phyloP scores from a whole-genome alignment of 495 filamentous ascomycete species.

The Hyphodiscus hymeniophilus region DNA sequence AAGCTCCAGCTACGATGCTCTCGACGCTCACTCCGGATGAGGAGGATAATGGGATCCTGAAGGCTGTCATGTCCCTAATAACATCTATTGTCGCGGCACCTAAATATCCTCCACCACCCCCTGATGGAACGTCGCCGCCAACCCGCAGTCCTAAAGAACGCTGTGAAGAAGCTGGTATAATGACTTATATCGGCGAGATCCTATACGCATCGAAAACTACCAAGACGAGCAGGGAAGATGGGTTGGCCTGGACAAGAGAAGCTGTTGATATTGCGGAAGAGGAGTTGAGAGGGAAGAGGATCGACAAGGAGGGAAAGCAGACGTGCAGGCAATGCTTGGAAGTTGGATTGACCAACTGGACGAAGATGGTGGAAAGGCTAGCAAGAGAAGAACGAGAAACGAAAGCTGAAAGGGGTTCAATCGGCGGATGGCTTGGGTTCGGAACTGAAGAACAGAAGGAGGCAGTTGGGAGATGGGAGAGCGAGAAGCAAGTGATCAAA shows the following conservation, averaged over 20 bases:
- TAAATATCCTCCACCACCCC: slow-evolving; percentile 55
- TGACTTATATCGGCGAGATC: slow-evolving; percentile 91
- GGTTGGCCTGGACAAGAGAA: slow-evolving; percentile 78
- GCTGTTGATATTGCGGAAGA: slow-evolving; percentile 62
- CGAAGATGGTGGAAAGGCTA: slow-evolving; percentile 50
- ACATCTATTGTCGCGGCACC: slow-evolving; percentile 37
- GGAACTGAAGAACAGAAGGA: slow-evolving; percentile 24
- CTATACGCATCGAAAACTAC: slow-evolving; percentile 50
- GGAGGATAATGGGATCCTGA: slow-evolving; percentile 5
- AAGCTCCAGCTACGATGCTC: slow-evolving; percentile 4
- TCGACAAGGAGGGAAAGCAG: slow-evolving; percentile 43
- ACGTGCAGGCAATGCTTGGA: slow-evolving; percentile 65
- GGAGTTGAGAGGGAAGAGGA: slow-evolving; percentile 29
- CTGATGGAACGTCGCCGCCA: slow-evolving; percentile 58
- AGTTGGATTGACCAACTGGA: slow-evolving; percentile 68
- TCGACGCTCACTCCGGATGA: slow-evolving; percentile 9
- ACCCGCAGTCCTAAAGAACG: slow-evolving; percentile 47
- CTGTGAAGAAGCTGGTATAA: slow-evolving; percentile 78
- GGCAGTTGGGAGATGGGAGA: slow-evolving; percentile 35
- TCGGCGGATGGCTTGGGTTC: slow-evolving; percentile 8
- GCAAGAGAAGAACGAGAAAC: slow-evolving; percentile 27
- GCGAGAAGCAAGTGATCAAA: slow-evolving; percentile 43
- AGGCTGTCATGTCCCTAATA: slow-evolving; percentile 19
- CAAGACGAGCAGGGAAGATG: slow-evolving; percentile 42
- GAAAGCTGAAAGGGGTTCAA: slow-evolving; percentile 15